Evolutionary conservation across 2,329 filamentous ascomycete species (phyloP).

Genomic region (Colletotrichum viniferum): DNA sequence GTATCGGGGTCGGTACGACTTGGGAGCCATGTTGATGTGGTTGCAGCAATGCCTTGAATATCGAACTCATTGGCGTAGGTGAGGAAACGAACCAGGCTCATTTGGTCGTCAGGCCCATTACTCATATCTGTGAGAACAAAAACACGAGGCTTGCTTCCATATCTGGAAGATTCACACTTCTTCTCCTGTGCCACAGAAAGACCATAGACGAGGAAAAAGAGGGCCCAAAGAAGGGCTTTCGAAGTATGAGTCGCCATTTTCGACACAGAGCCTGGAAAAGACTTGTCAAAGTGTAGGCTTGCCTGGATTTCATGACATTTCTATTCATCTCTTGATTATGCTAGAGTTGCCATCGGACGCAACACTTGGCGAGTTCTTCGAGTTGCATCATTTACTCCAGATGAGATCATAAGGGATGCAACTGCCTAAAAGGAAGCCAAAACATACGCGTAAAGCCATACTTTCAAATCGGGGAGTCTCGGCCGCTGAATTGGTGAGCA

Average conservation of each 20-base stretch:
- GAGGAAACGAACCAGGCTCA: slow-evolving; percentile 47
- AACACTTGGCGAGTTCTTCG: not conserved
- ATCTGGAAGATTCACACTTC: not conserved
- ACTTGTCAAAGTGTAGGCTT: not conserved
- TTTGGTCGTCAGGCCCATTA: slow-evolving; percentile 49
- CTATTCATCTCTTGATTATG: not conserved
- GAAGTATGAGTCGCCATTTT: not conserved
- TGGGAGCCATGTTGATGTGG: slow-evolving; percentile 49
- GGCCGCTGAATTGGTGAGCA: not conserved
- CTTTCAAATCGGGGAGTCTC: not conserved
- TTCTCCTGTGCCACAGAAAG: not conserved
- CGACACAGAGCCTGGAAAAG: not conserved
- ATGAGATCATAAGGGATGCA: not conserved
- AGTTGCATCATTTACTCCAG: not conserved
- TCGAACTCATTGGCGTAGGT: slow-evolving; percentile 49
- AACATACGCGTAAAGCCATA: not conserved
- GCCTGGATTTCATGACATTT: not conserved
- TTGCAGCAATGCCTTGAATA: slow-evolving; percentile 46
- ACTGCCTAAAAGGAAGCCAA: not conserved
- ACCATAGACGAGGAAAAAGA: not conserved
- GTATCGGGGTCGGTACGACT: slow-evolving; percentile 41
- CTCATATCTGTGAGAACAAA: slow-evolving; percentile 47
- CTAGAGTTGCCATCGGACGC: not conserved
- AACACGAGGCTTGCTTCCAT: slow-evolving; percentile 33
- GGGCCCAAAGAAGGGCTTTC: not conserved